Evolutionary conservation across 192 early-diverging fungal genomes (phyloP).

Genomic region (Podila verticillata): DNA sequence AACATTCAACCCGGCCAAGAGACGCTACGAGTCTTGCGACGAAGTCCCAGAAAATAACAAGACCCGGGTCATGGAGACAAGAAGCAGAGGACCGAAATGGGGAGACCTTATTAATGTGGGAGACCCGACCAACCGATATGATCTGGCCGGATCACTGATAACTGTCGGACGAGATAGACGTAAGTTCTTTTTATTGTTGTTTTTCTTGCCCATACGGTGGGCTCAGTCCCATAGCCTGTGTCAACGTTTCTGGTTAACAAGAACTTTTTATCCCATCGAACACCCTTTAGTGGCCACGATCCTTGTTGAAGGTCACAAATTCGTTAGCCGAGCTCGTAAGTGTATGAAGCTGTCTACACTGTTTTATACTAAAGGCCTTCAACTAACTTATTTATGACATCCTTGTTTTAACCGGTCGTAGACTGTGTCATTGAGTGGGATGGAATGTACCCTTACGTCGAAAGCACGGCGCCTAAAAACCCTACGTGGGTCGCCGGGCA

Average conservation of each 20-base stretch:
- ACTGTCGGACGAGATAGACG: too few species aligned
- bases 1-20: not conserved
- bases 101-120: not conserved
- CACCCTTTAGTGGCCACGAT: not conserved
- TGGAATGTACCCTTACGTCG: not conserved
- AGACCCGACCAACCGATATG: too few species aligned
- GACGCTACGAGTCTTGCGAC: not conserved
- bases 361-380: not conserved
- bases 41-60: not conserved
- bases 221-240: too few species aligned
- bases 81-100: not conserved
- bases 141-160: too few species aligned
- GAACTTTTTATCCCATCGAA: not conserved
- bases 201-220: too few species aligned
- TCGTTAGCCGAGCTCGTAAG: constrained; percentile 13
- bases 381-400: too few species aligned
- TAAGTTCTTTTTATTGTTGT: too few species aligned
- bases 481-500: not conserved
- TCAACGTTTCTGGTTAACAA: not conserved
- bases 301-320: not conserved
- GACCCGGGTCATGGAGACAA: not conserved
- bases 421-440: constrained; percentile 11
- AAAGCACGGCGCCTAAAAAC: not conserved
- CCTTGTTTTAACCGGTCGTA: not conserved
- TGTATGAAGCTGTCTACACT: not conserved